Conservation (phyloP, 75 land plant genomes). For the Sequoia sempervirens region DNA sequence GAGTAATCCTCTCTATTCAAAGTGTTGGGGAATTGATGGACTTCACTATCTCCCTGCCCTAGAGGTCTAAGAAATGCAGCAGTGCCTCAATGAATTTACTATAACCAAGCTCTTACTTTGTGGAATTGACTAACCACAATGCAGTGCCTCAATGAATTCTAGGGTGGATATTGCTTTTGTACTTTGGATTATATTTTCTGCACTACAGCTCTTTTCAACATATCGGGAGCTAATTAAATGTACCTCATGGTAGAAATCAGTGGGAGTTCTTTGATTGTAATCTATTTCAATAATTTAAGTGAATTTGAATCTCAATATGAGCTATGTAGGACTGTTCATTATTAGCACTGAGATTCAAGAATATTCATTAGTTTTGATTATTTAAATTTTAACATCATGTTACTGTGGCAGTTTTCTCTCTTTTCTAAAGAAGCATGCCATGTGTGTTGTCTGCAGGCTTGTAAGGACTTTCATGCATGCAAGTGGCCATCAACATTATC, state of each 20-base stretch:
- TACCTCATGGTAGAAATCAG: not conserved
- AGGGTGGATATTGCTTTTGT: no score
- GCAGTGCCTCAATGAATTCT: no score
- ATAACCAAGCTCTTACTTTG: no score
- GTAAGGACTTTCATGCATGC: conserved; percentile 84
- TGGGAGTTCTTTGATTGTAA: not conserved
- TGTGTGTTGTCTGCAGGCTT: conserved; percentile 45
- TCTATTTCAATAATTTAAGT: not conserved
- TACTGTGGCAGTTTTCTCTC: not conserved
- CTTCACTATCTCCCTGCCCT: no score
- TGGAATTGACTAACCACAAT: no score
- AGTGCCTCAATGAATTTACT: no score
- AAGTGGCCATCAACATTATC: conserved; percentile 67
- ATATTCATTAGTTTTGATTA: not conserved
- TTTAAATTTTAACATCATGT: not conserved
- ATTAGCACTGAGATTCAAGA: not conserved
- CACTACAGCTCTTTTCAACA: not conserved
- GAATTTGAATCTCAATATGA: not conserved
- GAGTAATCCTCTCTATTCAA: no score
- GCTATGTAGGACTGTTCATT: not conserved
- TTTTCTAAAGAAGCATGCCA: not conserved
- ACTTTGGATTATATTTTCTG: no score
- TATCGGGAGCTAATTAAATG: not conserved
- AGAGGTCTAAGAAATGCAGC: no score
- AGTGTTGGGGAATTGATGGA: no score